A percentile compares a stretch with the other conserved stretches of the same genome.
phyloP scores from a whole-genome alignment of 1,139 yeast genomes.

The Lodderomyces pseudojiufengensis region DNA sequence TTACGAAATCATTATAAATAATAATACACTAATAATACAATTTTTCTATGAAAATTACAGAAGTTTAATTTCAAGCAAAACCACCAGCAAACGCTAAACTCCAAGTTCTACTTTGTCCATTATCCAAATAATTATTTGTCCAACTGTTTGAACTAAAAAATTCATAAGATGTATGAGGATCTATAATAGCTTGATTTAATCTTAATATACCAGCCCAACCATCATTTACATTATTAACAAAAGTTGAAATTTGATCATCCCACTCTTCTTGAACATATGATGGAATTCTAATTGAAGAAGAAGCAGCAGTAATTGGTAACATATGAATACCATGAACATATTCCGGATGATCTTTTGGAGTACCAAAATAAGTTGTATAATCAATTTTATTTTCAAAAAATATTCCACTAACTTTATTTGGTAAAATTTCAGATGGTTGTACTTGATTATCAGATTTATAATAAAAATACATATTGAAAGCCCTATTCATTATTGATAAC shows the following conservation, averaged over 20 bases:
- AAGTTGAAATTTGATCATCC: constrained; percentile 48
- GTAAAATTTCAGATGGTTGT: constrained; percentile 54
- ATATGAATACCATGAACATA: constrained; percentile 96
- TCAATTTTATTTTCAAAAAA: constrained; percentile 84
- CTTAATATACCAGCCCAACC: constrained; percentile 90
- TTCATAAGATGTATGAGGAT: constrained; percentile 61
- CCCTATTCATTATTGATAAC: constrained; percentile 59
- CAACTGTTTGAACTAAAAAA: constrained; percentile 55
- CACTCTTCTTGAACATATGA: constrained; percentile 78
- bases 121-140: constrained; percentile 52
- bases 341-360: constrained; percentile 49
- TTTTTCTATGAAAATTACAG: no score
- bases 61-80: no score
- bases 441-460: constrained; percentile 54
- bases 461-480: constrained; percentile 62
- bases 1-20: no score
- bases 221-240: constrained; percentile 54
- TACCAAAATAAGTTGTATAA: constrained; percentile 62
- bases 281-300: constrained; percentile 69
- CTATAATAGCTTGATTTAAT: constrained; percentile 72
- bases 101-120: constrained; percentile 92
- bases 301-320: constrained; percentile 80
- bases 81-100: constrained; percentile 75
- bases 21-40: no score
- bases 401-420: constrained; percentile 73